Evolutionary conservation across 306 rosid species (phyloP), one percentile per base, ranked within the genome.

Genomic region (Psophocarpus tetragonolobus): DNA sequence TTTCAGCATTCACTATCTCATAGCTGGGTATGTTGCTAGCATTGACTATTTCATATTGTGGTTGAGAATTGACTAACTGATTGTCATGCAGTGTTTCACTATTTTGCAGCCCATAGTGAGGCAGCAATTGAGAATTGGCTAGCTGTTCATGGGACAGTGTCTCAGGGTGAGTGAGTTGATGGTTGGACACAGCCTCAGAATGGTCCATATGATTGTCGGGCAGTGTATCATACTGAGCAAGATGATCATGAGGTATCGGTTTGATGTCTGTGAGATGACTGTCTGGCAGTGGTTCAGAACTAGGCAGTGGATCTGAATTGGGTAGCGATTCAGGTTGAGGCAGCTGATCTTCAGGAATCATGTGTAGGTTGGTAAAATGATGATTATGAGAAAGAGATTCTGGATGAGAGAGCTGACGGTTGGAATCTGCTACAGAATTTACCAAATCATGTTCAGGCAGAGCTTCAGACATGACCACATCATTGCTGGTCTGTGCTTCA

Each of bases 1-100:
- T 72, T 33, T 70, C 56, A 33, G 81, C 83, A 77, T 73, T 79
- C 26, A 81, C 77, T 60, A 85, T 78, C 77, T 85, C 88, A 62
- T 85, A 81, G 65, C 78, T 73, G n/a, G 88, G 85, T 6, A 27
- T 7, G 4, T 50, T 33, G 7, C 60, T 53, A 50, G 80, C 56
- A 33, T n/a, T 48, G 21, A 54, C 71, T 17, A 81, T 41, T 83
- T 81, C 85, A 68, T 77, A 76, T 50, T 61, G 71, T 42, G 74
- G 11, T 67, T 85, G 81, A 73, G 81, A 81, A 78, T 44, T 44
- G 18, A 60, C n/a, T 5, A 71, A 38, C 73, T 73, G 75, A 62
- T 78, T 68, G 58, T 36, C 44, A 56, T 84, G 48, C 39, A 64
- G 35, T 33, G 62, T n/a, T 70, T 80, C 82, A 80, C 23, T 54